These are phyloP conservation scores for Aspergillus sclerotialis DNA, from an alignment of 2,329 filamentous ascomycete species.

Conservation along the genomic window DNA sequence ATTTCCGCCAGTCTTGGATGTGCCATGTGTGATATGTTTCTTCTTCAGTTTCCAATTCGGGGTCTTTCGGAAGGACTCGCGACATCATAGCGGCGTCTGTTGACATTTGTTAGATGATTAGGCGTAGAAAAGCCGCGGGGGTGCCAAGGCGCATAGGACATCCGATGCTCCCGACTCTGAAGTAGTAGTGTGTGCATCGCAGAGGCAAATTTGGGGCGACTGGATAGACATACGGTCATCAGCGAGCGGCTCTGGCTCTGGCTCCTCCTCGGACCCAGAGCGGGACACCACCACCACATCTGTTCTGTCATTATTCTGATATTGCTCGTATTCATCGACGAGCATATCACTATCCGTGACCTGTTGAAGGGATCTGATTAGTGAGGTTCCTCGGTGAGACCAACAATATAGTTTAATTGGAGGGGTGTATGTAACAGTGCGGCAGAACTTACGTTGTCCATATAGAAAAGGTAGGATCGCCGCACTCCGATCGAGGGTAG, in stretches of 20 bases:
- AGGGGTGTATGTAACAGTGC: too few species aligned
- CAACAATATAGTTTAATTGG: too few species aligned
- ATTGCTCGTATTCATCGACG: slow-evolving; percentile 50
- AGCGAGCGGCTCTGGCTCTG: slow-evolving; percentile 50
- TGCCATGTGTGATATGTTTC: slow-evolving; percentile 79
- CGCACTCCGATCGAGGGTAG: slow-evolving; percentile 20
- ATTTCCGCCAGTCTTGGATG: slow-evolving; percentile 71
- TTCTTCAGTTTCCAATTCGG: slow-evolving; percentile 72
- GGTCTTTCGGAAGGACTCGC: slow-evolving; percentile 65
- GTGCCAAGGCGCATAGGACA: too few species aligned
- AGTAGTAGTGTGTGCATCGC: too few species aligned
- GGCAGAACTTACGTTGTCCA: slow-evolving; percentile 38
- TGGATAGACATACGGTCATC: slow-evolving; percentile 52
- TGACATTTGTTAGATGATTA: too few species aligned
- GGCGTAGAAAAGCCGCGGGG: too few species aligned
- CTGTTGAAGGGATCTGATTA: slow-evolving; percentile 34
- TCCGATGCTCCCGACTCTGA: too few species aligned
- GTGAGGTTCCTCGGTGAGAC: too few species aligned
- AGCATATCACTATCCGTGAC: slow-evolving; percentile 55
- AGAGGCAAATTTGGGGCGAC: too few species aligned
- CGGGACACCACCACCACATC: slow-evolving; percentile 57
- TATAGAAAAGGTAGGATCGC: slow-evolving; percentile 28
- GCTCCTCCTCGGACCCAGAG: slow-evolving; percentile 52
- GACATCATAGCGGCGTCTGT: slow-evolving; percentile 80
- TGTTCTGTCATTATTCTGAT: slow-evolving; percentile 54